A percentile compares a stretch with the other conserved stretches of the same genome.
phyloP scores from a whole-genome alignment of 1,139 yeast species.

The Candida glucosophila region DNA sequence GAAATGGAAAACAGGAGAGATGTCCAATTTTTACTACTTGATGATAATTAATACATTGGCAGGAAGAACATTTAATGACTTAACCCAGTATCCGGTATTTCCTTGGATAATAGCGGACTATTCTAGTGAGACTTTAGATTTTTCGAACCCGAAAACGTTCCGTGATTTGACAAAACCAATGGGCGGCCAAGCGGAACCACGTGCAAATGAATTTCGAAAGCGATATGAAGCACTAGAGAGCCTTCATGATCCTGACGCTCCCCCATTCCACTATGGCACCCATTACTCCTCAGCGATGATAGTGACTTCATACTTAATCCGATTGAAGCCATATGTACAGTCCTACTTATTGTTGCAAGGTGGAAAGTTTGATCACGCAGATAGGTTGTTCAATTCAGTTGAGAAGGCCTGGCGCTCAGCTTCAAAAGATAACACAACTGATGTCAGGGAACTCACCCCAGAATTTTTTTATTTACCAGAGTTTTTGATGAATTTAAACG shows the following conservation, averaged over 20 bases:
- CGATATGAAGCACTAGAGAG: slow-evolving; percentile 60
- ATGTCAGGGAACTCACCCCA: slow-evolving; percentile 78
- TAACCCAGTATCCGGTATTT: slow-evolving; percentile 83
- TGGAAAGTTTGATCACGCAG: slow-evolving; percentile 83
- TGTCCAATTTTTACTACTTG: slow-evolving; percentile 73
- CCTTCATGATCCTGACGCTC: slow-evolving; percentile 43
- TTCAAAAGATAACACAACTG: slow-evolving; percentile 70
- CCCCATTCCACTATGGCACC: slow-evolving; percentile 86
- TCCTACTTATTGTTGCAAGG: slow-evolving; percentile 74
- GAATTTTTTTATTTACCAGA: slow-evolving; percentile 80
- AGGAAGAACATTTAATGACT: slow-evolving; percentile 78
- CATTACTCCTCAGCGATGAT: slow-evolving; percentile 92
- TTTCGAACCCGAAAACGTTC: slow-evolving; percentile 49
- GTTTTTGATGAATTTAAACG: slow-evolving; percentile 53
- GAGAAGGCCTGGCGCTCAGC: slow-evolving; percentile 75
- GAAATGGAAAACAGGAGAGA: slow-evolving; percentile 66
- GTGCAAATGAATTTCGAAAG: slow-evolving; percentile 58
- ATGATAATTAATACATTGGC: slow-evolving; percentile 75
- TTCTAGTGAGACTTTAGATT: slow-evolving; percentile 53
- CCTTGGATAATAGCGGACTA: slow-evolving; percentile 89
- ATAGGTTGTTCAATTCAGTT: slow-evolving; percentile 64
- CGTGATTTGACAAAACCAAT: slow-evolving; percentile 78
- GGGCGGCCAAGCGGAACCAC: slow-evolving; percentile 67
- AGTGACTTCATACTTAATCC: slow-evolving; percentile 66
- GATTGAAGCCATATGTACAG: slow-evolving; percentile 72